Evolutionary conservation across 352 stramenopile genomes (phyloP).

Genomic region (Thalassiosira allenii): DNA sequence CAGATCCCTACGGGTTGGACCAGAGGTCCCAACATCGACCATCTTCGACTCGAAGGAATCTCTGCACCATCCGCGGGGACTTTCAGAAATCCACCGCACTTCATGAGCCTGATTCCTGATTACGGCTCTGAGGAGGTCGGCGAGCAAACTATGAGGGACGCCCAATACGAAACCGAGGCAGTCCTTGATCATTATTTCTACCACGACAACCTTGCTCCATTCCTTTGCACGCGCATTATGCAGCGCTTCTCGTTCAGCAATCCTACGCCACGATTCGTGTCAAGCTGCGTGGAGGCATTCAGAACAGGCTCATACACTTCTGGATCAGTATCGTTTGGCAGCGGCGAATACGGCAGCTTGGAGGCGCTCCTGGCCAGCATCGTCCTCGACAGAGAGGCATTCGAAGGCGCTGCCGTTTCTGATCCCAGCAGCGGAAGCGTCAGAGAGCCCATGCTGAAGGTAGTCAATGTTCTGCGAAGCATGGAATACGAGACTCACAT

Average conservation of each 20-base stretch:
- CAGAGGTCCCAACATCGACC: background rate
- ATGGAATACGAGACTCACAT: constrained; percentile 65
- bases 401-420: constrained; percentile 45
- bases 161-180: constrained; percentile 75
- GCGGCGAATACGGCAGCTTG: constrained; percentile 74
- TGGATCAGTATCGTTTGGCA: constrained; percentile 57
- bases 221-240: constrained; percentile 66
- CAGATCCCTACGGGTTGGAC: background rate
- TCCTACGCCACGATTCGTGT: constrained; percentile 70
- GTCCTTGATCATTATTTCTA: constrained; percentile 80
- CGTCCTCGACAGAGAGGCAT: constrained; percentile 76
- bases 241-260: constrained; percentile 76
- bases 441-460: constrained; percentile 67
- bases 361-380: constrained; percentile 71
- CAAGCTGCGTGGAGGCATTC: constrained; percentile 69
- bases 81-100: background rate
- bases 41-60: constrained; percentile 1
- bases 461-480: constrained; percentile 61
- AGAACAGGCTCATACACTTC: constrained; percentile 50
- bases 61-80: background rate
- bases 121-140: constrained; percentile 27
- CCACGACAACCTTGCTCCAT: constrained; percentile 76
- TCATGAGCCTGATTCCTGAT: constrained; percentile 26
- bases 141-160: constrained; percentile 59
- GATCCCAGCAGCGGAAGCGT: constrained; percentile 68